Evolutionary conservation across 257 asterid species (phyloP).

Genomic region (Knoxia roxburghii): DNA sequence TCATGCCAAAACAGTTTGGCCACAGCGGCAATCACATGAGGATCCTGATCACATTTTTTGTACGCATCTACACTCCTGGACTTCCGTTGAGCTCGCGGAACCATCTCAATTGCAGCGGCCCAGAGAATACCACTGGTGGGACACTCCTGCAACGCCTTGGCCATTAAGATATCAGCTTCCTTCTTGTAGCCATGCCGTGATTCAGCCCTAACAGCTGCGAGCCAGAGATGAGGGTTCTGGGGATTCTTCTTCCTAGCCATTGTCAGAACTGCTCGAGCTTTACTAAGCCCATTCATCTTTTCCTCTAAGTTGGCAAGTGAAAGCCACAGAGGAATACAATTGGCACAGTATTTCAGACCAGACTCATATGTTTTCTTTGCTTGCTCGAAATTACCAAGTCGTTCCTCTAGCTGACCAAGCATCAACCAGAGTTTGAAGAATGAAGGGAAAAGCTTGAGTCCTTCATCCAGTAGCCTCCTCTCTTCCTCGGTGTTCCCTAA

Average conservation of each 20-base stretch:
- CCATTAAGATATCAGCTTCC: slow-evolving; percentile 78
- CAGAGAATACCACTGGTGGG: slow-evolving; percentile 75
- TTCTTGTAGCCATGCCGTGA: slow-evolving; percentile 67
- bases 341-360: slow-evolving; percentile 66
- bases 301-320: slow-evolving; percentile 81
- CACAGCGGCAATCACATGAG: slow-evolving; percentile 65
- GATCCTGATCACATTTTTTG: slow-evolving; percentile 64
- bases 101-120: slow-evolving; percentile 79
- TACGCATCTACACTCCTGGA: slow-evolving; percentile 62
- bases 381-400: slow-evolving; percentile 47
- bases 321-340: slow-evolving; percentile 71
- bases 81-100: slow-evolving; percentile 65
- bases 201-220: slow-evolving; percentile 83
- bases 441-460: slow-evolving; percentile 62
- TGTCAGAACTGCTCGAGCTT: slow-evolving; percentile 78
- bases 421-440: slow-evolving; percentile 85
- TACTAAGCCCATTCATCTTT: slow-evolving; percentile 59
- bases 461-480: slow-evolving; percentile 72
- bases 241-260: slow-evolving; percentile 84
- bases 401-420: slow-evolving; percentile 90
- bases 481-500: slow-evolving; percentile 69
- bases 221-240: slow-evolving; percentile 76
- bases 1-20: slow-evolving; percentile 88
- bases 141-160: slow-evolving; percentile 90
- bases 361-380: slow-evolving; percentile 65